These are phyloP conservation scores for Xerocomellus chrysenteron DNA, from an alignment of 768 basidiomycete genomes.

Conservation along the genomic window DNA sequence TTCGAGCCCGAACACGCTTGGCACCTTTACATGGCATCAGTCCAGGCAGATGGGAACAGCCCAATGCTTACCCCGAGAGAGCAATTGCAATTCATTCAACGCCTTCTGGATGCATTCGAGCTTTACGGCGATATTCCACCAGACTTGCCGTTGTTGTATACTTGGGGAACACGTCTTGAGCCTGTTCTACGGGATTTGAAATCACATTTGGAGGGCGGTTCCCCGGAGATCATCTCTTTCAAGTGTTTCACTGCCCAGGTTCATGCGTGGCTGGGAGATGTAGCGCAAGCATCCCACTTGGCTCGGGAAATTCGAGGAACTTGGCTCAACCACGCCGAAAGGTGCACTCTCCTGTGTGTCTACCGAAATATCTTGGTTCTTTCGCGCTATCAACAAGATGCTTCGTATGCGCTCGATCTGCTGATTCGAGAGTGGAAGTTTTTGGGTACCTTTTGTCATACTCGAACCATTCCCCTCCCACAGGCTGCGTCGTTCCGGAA, in stretches of 20 bases:
- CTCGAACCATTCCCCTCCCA: slow-evolving; percentile 1
- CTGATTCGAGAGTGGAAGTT: slow-evolving; percentile 40
- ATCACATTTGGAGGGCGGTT: slow-evolving; percentile 20
- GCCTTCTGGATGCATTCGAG: slow-evolving; percentile 16
- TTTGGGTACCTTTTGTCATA: slow-evolving; percentile 25
- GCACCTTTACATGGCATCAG: slow-evolving; percentile 34
- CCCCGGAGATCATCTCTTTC: slow-evolving; percentile 18
- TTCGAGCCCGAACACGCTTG: slow-evolving; percentile 42
- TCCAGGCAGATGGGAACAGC: slow-evolving; percentile 7
- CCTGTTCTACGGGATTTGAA: slow-evolving; percentile 31
- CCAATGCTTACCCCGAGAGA: slow-evolving; percentile 20
- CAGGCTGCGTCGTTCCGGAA: slow-evolving; percentile 29
- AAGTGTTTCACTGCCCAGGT: slow-evolving; percentile 34
- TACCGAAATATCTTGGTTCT: slow-evolving; percentile 41
- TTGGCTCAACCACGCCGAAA: slow-evolving; percentile 21
- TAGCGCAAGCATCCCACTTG: slow-evolving; percentile 34
- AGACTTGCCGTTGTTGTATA: slow-evolving; percentile 23
- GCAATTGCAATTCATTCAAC: slow-evolving; percentile 30
- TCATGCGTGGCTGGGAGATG: slow-evolving; percentile 37
- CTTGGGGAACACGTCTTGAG: slow-evolving; percentile 41
- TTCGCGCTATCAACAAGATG: slow-evolving; percentile 33
- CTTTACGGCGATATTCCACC: slow-evolving; percentile 12
- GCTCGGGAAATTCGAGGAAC: slow-evolving; percentile 26
- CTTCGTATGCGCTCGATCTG: slow-evolving; percentile 37
- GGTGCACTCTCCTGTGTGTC: slow-evolving; percentile 24